Percentiles rank a stretch among this genome's conserved stretches.
Evolutionary conservation across 192 early-diverging fungal species (phyloP).

Genomic region (Entomortierella beljakovae): DNA sequence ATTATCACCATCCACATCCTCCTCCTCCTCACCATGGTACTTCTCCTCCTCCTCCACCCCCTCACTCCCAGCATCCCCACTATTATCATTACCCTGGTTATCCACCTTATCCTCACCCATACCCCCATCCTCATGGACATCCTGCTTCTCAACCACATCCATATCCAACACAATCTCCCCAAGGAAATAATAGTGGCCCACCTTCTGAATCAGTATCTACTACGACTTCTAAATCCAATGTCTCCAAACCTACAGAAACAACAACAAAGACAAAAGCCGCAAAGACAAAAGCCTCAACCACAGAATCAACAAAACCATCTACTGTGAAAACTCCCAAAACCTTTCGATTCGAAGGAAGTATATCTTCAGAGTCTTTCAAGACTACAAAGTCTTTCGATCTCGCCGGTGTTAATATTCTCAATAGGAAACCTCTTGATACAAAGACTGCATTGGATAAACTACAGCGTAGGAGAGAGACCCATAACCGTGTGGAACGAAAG

Average conservation of each 20-base stretch:
- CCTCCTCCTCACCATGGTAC: constrained; percentile 13
- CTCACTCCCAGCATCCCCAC: constrained; percentile 32
- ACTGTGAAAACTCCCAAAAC: constrained; percentile 19
- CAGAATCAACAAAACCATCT: not conserved
- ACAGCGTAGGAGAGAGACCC: constrained; percentile 78
- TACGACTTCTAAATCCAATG: not conserved
- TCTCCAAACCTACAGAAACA: not conserved
- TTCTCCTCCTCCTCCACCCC: constrained; percentile 11
- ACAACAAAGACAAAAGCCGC: not conserved
- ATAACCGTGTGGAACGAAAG: constrained; percentile 81
- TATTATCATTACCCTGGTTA: constrained; percentile 30
- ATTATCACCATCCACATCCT: constrained; percentile 16
- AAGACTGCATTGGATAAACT: constrained; percentile 75
- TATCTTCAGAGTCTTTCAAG: constrained; percentile 45
- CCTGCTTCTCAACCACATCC: constrained; percentile 5
- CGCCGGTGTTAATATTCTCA: constrained; percentile 46
- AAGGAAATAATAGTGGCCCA: not conserved
- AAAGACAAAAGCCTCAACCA: not conserved
- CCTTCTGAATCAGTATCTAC: not conserved
- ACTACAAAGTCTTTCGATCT: constrained; percentile 52
- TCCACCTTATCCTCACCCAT: not conserved
- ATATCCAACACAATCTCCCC: not conserved
- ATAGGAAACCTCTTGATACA: constrained; percentile 38
- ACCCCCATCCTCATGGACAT: constrained; percentile 6
- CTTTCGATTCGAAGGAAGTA: constrained; percentile 50